phyloP scores from a whole-genome alignment of 805 yeast species.

The Wickerhamiella bombiphila region DNA sequence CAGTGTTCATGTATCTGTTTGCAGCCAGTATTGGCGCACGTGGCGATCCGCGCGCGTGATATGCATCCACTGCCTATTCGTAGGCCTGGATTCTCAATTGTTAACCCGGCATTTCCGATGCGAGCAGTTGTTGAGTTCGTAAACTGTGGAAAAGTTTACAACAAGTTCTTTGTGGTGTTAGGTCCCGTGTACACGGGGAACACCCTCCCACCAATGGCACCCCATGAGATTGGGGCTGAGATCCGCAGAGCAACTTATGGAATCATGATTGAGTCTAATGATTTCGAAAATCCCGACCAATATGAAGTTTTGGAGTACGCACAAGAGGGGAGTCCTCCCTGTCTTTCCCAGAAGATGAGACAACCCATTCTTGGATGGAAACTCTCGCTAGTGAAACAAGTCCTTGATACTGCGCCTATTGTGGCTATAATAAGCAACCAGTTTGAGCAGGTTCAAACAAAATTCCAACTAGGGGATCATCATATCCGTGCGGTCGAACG shows the following conservation, averaged over 20 bases:
- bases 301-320: neutral
- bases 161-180: constrained; percentile 2
- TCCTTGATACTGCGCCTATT: neutral
- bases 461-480: neutral
- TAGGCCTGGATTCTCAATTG: constrained; percentile 3
- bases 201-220: neutral
- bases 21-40: neutral
- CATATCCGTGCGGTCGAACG: neutral
- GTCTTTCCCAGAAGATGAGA: neutral
- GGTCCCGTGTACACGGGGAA: neutral
- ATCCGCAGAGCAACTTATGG: constrained; percentile 5
- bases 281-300: neutral
- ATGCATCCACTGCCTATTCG: constrained; percentile 1
- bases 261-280: neutral
- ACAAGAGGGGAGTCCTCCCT: neutral
- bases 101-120: constrained; percentile 1
- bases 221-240: constrained; percentile 3
- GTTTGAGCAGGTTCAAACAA: constrained; percentile 3
- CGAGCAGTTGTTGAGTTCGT: constrained; percentile 2
- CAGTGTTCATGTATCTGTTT: neutral
- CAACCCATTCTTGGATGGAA: constrained; percentile 1
- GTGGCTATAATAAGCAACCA: constrained; percentile 1
- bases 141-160: constrained; percentile 4
- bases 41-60: neutral
- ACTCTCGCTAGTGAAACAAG: neutral